These are phyloP conservation scores for Inosperma sp. DNA, from an alignment of 768 basidiomycete genomes.

Conservation along the genomic window DNA sequence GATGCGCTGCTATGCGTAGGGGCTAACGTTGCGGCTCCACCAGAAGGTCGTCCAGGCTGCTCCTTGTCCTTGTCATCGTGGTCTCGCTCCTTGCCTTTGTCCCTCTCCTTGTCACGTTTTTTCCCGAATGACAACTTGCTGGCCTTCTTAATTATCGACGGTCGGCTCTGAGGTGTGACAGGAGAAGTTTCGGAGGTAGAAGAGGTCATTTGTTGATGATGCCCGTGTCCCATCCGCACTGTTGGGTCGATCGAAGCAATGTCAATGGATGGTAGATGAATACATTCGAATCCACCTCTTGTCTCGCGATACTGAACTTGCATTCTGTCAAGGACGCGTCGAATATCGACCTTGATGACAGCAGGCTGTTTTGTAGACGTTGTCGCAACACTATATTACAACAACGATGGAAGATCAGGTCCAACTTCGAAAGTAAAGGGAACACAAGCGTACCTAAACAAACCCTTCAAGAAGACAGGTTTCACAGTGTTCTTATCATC, in stretches of 20 bases:
- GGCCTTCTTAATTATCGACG: conserved; percentile 64
- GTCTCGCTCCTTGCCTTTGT: conserved; percentile 51
- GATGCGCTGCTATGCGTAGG: conserved; percentile 72
- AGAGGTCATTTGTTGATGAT: conserved; percentile 40
- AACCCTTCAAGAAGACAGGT: conserved; percentile 91
- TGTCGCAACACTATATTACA: conserved; percentile 70
- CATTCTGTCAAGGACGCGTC: conserved; percentile 85
- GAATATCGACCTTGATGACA: conserved; percentile 79
- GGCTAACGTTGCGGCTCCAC: conserved; percentile 44
- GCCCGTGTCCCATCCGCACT: conserved; percentile 21
- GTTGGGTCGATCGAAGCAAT: conserved; percentile 61
- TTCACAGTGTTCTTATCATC: conserved; percentile 62
- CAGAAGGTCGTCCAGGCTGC: conserved; percentile 37
- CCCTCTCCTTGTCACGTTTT: conserved; percentile 30
- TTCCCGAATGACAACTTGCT: conserved; percentile 76
- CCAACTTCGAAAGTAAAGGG: conserved; percentile 4
- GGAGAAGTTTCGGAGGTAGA: conserved; percentile 40
- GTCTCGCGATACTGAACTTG: conserved; percentile 92
- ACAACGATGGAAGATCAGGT: conserved; percentile 6
- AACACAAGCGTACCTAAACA: conserved; percentile 68
- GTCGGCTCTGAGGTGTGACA: conserved; percentile 36
- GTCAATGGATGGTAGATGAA: conserved; percentile 92
- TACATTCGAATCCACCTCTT: conserved; percentile 92
- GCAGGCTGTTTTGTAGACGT: conserved; percentile 86
- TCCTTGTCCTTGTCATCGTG: conserved; percentile 38